Evolutionary conservation across 305 asterid species (phyloP).

Genomic region (Withania somnifera): DNA sequence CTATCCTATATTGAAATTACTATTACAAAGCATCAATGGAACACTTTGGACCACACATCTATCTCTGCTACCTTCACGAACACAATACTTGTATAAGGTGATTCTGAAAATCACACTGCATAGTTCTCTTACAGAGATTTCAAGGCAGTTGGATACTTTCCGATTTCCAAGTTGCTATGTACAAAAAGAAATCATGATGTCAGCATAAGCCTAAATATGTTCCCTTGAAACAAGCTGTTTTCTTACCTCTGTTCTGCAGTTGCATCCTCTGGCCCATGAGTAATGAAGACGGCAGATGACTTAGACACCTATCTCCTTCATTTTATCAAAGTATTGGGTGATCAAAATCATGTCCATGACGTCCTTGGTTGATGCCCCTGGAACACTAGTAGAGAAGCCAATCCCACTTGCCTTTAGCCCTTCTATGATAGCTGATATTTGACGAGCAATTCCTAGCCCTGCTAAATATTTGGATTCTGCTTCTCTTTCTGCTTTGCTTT

Average conservation of each 20-base stretch:
- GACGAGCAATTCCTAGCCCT: constrained; percentile 24
- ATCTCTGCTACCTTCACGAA: not conserved
- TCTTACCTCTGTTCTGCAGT: constrained; percentile 1
- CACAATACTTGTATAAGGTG: not conserved
- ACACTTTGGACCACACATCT: not conserved
- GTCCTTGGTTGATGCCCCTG: constrained; percentile 17
- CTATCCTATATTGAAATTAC: not conserved
- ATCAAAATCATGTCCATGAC: constrained; percentile 21
- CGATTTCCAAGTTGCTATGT: not conserved
- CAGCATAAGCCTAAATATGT: not conserved
- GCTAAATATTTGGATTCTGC: constrained; percentile 14
- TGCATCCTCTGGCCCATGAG: constrained; percentile 8
- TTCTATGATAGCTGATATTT: constrained; percentile 17
- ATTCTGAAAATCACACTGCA: not conserved
- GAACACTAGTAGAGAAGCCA: constrained; percentile 9
- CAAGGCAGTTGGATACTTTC: not conserved
- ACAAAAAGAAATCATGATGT: not conserved
- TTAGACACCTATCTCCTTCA: constrained; percentile 18
- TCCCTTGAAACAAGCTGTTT: constrained; percentile 10
- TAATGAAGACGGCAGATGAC: constrained; percentile 16
- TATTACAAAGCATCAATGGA: not conserved
- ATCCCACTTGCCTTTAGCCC: constrained; percentile 20
- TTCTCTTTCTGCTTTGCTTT: constrained; percentile 21
- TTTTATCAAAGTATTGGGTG: constrained; percentile 22
- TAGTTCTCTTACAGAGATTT: not conserved